Base-by-base conservation (phyloP, 2,329 filamentous ascomycete genomes). In the Pseudogymnoascus sp. region DNA sequence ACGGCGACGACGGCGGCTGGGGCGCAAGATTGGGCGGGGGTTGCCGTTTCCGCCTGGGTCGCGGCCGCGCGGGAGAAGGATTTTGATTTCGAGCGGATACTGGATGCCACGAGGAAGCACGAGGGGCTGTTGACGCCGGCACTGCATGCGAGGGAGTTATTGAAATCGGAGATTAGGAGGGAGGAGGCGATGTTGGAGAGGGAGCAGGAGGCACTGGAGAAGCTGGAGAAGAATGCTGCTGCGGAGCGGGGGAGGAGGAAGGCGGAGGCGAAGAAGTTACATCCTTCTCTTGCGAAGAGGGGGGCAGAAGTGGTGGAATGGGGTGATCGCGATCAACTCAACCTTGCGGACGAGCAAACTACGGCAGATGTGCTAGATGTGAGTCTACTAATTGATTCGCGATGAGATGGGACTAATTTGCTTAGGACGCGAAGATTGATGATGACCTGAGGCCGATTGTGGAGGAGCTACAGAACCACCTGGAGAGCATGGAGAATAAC, bases 81-180 rank as follows among this genome's bases (percentile, higher is more conserved):
- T 69, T 83, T 91, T 55, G 81, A 88, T 69, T 87, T 87, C 66
- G 87, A 90, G 70, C 82, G 80, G 67, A 81, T 87, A 12, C 76
- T 88, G 7, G 82, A 86, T 68, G 81, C 81, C n/a, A 83, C 83
- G 65, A 75, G 78, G 63, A 74, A 74, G 7, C 73, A 88, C 25
- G 83, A 88, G 70, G 76, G 76, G 64, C 80, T 82, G 73, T 80
- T 90, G 4, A 86, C 83, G 14, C 84, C 87, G 1, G 76, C 83
- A 18, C 74, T 86, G 43, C 87, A 90, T 73, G 80, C 84, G 3
- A 82, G 88, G 23, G 80, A 83, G 66, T 74, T 90, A 52, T 77
- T 91, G 33, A 75, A 76, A 61, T 76, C 78, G 28, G 87, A 89
- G 72, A 81, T 83, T 67, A 79, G 78, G 64, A 79, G 78, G 67